Conservation (phyloP, 225 moss, liverwort and hornwort genomes). For the Anthoceros angustus region DNA sequence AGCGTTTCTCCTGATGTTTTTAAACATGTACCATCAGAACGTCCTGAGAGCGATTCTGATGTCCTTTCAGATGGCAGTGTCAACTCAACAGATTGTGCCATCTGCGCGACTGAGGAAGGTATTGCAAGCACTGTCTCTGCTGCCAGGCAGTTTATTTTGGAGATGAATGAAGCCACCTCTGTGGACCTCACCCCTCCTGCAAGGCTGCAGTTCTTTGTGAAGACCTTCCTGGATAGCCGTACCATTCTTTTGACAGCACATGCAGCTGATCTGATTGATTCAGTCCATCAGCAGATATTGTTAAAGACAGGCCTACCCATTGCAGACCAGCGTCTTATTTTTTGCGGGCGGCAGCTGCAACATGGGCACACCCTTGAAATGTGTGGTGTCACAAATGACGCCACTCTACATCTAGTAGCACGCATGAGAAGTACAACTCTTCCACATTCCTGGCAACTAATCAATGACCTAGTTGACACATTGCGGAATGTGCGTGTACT, state of each 20-base stretch:
- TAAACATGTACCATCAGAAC: too few relatives aligned
- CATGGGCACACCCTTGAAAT: slow-evolving; percentile 81
- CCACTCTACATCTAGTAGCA: slow-evolving; percentile 72
- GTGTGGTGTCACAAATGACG: slow-evolving; percentile 57
- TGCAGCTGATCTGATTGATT: slow-evolving; percentile 66
- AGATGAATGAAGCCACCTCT: slow-evolving; percentile 16
- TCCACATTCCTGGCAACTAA: slow-evolving; percentile 91
- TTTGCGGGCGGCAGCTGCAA: slow-evolving; percentile 79
- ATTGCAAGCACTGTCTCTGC: slow-evolving; percentile 22
- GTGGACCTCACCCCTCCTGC: slow-evolving; percentile 11
- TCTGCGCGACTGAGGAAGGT: too few relatives aligned
- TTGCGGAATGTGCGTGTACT: slow-evolving; percentile 56
- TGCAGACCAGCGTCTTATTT: slow-evolving; percentile 78
- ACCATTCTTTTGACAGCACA: slow-evolving; percentile 67
- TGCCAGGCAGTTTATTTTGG: slow-evolving; percentile 16
- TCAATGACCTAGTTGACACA: slow-evolving; percentile 73
- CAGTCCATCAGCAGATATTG: slow-evolving; percentile 79
- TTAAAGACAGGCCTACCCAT: slow-evolving; percentile 79
- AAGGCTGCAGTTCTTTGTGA: slow-evolving; percentile 80
- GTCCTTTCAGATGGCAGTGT: too few relatives aligned
- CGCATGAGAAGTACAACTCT: slow-evolving; percentile 96
- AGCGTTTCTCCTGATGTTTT: too few relatives aligned
- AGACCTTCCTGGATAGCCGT: slow-evolving; percentile 47
- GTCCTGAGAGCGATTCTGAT: too few relatives aligned
- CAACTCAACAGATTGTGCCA: too few relatives aligned